Percentiles rank a stretch among this genome's conserved stretches.
Evolutionary conservation across 495 filamentous ascomycete species (phyloP).

Genomic region (Tetracladium setigerum): DNA sequence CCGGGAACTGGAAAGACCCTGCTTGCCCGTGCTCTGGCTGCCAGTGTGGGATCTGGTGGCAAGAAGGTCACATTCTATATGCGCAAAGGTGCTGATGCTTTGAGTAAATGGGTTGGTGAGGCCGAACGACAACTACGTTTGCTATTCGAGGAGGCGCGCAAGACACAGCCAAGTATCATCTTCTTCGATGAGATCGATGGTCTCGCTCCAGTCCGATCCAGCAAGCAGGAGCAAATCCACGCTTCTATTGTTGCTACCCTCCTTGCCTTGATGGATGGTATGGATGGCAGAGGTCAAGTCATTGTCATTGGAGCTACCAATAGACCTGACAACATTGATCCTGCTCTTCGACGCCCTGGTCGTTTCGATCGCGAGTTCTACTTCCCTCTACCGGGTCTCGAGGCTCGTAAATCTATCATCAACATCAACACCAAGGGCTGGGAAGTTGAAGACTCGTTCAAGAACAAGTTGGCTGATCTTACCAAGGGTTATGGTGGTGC

Average conservation of each 20-base stretch:
- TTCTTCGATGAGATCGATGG: constrained; percentile 99
- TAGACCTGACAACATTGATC: constrained; percentile 93
- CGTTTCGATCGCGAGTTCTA: constrained; percentile 98
- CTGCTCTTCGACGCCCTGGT: constrained; percentile 85
- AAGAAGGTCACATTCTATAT: constrained; percentile 98
- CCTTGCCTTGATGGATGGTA: constrained; percentile 95
- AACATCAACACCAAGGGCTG: constrained; percentile 95
- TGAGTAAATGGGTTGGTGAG: constrained; percentile 99
- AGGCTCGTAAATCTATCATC: constrained; percentile 74
- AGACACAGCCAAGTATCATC: constrained; percentile 95
- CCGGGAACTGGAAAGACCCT: constrained; percentile 97
- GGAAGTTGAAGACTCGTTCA: constrained; percentile 73
- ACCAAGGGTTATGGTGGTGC: constrained; percentile 97
- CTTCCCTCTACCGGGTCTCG: constrained; percentile 79
- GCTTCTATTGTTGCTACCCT: constrained; percentile 95
- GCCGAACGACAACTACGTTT: constrained; percentile 89
- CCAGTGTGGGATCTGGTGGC: constrained; percentile 65
- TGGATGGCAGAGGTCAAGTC: constrained; percentile 96
- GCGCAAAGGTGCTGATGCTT: constrained; percentile 93
- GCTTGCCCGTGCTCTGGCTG: constrained; percentile 82
- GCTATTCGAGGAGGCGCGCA: constrained; percentile 91
- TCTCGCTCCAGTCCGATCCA: constrained; percentile 88
- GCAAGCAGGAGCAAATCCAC: constrained; percentile 97
- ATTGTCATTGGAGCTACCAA: constrained; percentile 98
- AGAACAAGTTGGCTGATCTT: constrained; percentile 71